Conservation (phyloP, 805 yeast genomes). For the Hemisphaericaspora nanyangensis region DNA sequence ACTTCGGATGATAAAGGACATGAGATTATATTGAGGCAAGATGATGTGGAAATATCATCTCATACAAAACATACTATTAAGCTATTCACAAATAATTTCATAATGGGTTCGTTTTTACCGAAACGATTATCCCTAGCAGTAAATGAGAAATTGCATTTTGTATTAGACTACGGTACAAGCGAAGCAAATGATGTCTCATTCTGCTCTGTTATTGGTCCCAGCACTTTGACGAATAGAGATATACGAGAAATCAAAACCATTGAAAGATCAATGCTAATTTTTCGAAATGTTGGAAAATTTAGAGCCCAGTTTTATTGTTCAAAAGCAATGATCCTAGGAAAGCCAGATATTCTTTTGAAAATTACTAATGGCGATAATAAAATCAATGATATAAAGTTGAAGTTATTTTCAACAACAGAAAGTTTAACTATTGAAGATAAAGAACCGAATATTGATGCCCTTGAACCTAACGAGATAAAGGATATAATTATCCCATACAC, state of each 20-base stretch:
- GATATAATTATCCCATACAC: conserved; percentile 31
- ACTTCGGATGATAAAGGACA: conserved; percentile 11
- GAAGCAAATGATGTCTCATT: conserved; percentile 4
- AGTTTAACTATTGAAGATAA: conserved; percentile 14
- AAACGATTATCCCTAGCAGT: conserved; percentile 2
- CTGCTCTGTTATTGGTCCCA: too few species aligned
- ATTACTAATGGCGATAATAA: conserved; percentile 27
- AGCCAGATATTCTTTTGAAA: conserved; percentile 20
- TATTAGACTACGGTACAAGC: background rate
- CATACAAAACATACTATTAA: conserved; percentile 4
- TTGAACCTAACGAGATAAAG: conserved; percentile 10
- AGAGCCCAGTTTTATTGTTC: conserved; percentile 27
- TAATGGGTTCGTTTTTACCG: conserved; percentile 10
- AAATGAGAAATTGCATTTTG: conserved; percentile 6
- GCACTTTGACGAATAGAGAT: too few species aligned
- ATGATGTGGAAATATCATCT: conserved; percentile 6
- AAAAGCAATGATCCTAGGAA: conserved; percentile 22
- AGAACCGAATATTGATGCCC: background rate
- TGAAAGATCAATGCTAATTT: conserved; percentile 8
- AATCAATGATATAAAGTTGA: conserved; percentile 23
- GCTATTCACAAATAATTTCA: conserved; percentile 8
- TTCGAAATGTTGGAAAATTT: conserved; percentile 18
- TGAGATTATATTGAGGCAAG: background rate
- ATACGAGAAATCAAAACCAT: background rate
- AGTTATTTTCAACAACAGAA: conserved; percentile 12